These are phyloP conservation scores for Pterocarpus macrocarpus DNA, from an alignment of 306 rosid species.

Conservation along the genomic window DNA sequence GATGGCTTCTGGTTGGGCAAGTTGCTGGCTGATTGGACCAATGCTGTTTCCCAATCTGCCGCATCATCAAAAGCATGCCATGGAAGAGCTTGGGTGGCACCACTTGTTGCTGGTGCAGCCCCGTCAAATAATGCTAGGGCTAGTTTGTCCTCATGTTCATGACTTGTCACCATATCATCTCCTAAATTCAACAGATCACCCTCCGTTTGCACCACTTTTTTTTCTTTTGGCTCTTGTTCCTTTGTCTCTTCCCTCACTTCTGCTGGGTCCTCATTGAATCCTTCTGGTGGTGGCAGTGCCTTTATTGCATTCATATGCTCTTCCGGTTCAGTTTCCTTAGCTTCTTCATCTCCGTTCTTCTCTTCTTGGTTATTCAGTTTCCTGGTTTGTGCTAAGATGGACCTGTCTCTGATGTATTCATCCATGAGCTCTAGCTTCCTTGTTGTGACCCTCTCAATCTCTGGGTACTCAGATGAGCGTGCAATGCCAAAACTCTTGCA, in stretches of 20 bases:
- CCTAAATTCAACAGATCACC: conserved; percentile 73
- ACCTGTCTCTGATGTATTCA: conserved; percentile 72
- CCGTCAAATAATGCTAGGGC: conserved; percentile 88
- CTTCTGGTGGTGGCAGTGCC: conserved; percentile 86
- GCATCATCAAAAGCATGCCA: conserved; percentile 78
- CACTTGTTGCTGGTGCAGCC: neutral
- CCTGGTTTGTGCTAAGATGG: conserved; percentile 50
- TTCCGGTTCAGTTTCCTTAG: conserved; percentile 21
- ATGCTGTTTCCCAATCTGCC: conserved; percentile 80
- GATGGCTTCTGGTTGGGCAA: conserved; percentile 58
- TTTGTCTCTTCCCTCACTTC: conserved; percentile 41
- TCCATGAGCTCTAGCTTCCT: conserved; percentile 83
- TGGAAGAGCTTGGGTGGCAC: conserved; percentile 47
- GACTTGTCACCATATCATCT: conserved; percentile 44
- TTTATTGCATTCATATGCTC: conserved; percentile 62
- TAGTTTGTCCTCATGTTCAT: conserved; percentile 57
- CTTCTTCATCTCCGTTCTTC: neutral
- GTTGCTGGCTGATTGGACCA: conserved; percentile 73
- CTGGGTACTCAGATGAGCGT: conserved; percentile 84
- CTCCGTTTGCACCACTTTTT: conserved; percentile 44
- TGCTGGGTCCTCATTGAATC: conserved; percentile 21
- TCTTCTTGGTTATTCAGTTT: conserved; percentile 33
- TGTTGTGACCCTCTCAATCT: conserved; percentile 74
- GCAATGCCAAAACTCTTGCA: conserved; percentile 69
- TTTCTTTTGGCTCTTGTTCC: conserved; percentile 40